Conservation (phyloP, 148 eudicot genomes). For the Rhododendron ovatum region DNA sequence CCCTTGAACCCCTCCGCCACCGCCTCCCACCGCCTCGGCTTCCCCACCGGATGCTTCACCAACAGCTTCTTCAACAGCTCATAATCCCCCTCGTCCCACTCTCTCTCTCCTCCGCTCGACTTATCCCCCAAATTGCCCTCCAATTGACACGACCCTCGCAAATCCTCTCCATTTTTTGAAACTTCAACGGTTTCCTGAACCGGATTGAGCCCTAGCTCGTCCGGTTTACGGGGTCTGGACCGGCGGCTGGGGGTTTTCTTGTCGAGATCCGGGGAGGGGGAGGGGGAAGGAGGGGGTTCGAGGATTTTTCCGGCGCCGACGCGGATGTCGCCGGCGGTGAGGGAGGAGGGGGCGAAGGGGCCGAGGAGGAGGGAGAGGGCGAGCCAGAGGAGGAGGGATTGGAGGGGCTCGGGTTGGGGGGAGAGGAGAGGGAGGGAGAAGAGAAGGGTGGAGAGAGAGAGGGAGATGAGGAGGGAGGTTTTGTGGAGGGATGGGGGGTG, state of each 20-base stretch:
- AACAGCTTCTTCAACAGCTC: constrained; percentile 63
- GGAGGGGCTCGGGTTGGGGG: constrained; percentile 51
- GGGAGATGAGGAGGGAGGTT: constrained; percentile 41
- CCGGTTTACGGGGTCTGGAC: constrained; percentile 34
- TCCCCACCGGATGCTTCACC: constrained; percentile 80
- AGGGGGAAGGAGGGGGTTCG: constrained; percentile 15
- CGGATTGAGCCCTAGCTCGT: constrained; percentile 21
- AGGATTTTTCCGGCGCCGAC: constrained; percentile 55
- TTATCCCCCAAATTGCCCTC: constrained; percentile 11
- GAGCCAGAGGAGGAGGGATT: constrained; percentile 57
- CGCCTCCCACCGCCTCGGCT: constrained; percentile 86
- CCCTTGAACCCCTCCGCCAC: constrained; percentile 67
- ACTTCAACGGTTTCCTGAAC: neutral
- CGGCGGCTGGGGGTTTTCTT: constrained; percentile 29
- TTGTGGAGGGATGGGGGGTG: constrained; percentile 23
- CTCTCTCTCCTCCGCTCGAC: constrained; percentile 34
- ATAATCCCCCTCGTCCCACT: constrained; percentile 69
- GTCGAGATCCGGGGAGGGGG: constrained; percentile 18
- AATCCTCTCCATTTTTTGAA: neutral
- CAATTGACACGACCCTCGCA: neutral
- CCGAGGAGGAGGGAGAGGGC: constrained; percentile 71
- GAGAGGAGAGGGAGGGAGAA: constrained; percentile 36
- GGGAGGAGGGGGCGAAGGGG: constrained; percentile 75
- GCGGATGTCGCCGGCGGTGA: constrained; percentile 73
- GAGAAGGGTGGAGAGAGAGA: constrained; percentile 45